Evolutionary conservation across 2,329 filamentous ascomycete species (phyloP).

Genomic region (Claviceps monticola): DNA sequence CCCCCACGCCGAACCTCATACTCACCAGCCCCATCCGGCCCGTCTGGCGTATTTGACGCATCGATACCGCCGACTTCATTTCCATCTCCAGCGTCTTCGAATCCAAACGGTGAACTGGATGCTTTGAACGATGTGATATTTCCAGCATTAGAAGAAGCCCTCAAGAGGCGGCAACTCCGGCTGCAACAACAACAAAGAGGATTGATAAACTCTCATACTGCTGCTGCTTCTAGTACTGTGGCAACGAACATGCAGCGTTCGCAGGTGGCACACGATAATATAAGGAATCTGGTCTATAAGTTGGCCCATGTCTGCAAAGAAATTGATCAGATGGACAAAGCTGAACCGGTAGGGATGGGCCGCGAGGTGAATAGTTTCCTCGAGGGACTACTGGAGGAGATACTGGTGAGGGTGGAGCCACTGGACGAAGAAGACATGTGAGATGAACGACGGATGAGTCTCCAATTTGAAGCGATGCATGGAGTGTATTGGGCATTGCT

Average conservation of each 20-base stretch:
- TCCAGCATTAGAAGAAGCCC: slow-evolving; percentile 79
- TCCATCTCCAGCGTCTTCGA: slow-evolving; percentile 41
- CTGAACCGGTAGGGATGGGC: slow-evolving; percentile 85
- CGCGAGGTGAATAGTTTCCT: slow-evolving; percentile 78
- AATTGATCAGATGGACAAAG: slow-evolving; percentile 77
- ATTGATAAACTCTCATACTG: slow-evolving; percentile 9
- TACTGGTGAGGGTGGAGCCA: slow-evolving; percentile 81
- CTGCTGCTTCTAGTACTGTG: slow-evolving; percentile 22
- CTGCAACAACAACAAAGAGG: slow-evolving; percentile 38
- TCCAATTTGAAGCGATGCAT: not conserved
- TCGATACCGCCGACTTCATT: slow-evolving; percentile 32
- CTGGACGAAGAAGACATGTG: slow-evolving; percentile 54
- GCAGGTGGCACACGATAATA: slow-evolving; percentile 64
- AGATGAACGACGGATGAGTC: slow-evolving; percentile 2
- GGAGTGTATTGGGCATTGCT: not conserved
- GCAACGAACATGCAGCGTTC: slow-evolving; percentile 54
- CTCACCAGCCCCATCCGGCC: slow-evolving; percentile 14
- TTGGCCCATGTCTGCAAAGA: slow-evolving; percentile 73
- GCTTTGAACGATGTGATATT: slow-evolving; percentile 85
- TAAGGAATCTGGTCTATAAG: slow-evolving; percentile 70
- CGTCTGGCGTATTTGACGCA: slow-evolving; percentile 10
- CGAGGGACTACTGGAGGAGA: slow-evolving; percentile 86
- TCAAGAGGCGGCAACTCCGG: slow-evolving; percentile 61
- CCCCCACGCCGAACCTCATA: slow-evolving; percentile 11
- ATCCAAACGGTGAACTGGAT: slow-evolving; percentile 58